Percentiles rank a stretch among this genome's conserved stretches.
Conservation (phyloP, 1,139 yeast species). For the Candida freyschussii region DNA sequence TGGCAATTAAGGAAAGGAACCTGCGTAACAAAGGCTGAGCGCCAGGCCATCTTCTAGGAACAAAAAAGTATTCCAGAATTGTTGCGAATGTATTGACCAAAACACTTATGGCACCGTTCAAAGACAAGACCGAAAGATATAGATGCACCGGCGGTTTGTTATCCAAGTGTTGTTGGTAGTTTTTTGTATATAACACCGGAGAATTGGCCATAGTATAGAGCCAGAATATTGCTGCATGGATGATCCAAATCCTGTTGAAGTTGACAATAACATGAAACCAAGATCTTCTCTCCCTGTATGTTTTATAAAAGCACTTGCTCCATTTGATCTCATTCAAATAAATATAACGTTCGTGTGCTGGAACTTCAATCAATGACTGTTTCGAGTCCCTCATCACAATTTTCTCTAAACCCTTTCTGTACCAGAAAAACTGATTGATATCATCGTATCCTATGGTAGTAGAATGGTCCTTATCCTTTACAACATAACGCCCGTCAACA, state of each 20-base stretch:
- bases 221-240: constrained; percentile 58
- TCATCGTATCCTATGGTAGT: constrained; percentile 57
- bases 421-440: constrained; percentile 62
- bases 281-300: constrained; percentile 51
- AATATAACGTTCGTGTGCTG: constrained; percentile 43
- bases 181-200: constrained; percentile 48
- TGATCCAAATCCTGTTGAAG: constrained; percentile 59
- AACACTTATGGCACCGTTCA: constrained; percentile 48
- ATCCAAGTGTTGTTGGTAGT: constrained; percentile 40
- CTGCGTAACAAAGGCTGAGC: constrained; percentile 41
- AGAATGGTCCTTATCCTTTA: constrained; percentile 49
- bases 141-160: constrained; percentile 47
- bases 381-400: constrained; percentile 35
- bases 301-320: constrained; percentile 48
- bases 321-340: constrained; percentile 42
- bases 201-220: constrained; percentile 51
- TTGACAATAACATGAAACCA: constrained; percentile 57
- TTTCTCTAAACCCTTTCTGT: constrained; percentile 43
- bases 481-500: constrained; percentile 35
- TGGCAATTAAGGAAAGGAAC: constrained; percentile 29
- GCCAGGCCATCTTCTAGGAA: constrained; percentile 55
- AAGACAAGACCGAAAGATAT: constrained; percentile 42
- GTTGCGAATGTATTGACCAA: constrained; percentile 40
- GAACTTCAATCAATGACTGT: constrained; percentile 37
- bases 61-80: constrained; percentile 41